Evolutionary conservation across 1,284 basidiomycete species (phyloP), one percentile per base, ranked within the genome.

Genomic region (Leccinum solheimii): DNA sequence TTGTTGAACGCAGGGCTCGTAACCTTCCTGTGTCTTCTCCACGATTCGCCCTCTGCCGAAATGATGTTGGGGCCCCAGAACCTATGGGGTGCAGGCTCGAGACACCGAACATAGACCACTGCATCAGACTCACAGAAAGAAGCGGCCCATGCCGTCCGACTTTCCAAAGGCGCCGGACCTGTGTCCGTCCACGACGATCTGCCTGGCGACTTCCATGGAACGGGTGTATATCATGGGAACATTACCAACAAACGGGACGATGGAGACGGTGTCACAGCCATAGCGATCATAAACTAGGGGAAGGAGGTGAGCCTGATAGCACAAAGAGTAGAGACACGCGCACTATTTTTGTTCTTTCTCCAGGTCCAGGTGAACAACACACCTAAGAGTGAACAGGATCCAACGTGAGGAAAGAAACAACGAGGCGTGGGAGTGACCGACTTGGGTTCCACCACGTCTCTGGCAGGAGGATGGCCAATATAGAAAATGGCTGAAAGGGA

Each of bases 1-100:
- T 75, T 78, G 56, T 78, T 80, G 61, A 85, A 84, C 1, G 82
- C 80, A 56, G 82, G 83, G 6, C 78, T 80, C 66, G 80, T 73
- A 38, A 85, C 74, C 10, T 78, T 76, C 45, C 83, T 72, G 65
- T 85, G 80, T 58, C 77, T 83, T 40, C 80, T 74, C 83, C 83
- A 84, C 3, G 70, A 66, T 1, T 80, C 79, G 1, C 78, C 77
- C n/a, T 81, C 78, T 1, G 62, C 57, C 14, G 78, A 72, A 14
- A 78, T 63, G 6, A 83, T 69, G 62, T 80, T 84, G 71, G 80
- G 79, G 5, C 82, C 83, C 77, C 78, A 83, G 3, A 76, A 57
- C 1, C 81, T 83, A 43, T 1, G 23, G 16, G 11, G 21, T 32
- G 27, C 6, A 43, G 27, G 21, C 26, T 63, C 40, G 48, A 53